Conservation (phyloP, 768 basidiomycete genomes). For the Boletus fagicola region DNA sequence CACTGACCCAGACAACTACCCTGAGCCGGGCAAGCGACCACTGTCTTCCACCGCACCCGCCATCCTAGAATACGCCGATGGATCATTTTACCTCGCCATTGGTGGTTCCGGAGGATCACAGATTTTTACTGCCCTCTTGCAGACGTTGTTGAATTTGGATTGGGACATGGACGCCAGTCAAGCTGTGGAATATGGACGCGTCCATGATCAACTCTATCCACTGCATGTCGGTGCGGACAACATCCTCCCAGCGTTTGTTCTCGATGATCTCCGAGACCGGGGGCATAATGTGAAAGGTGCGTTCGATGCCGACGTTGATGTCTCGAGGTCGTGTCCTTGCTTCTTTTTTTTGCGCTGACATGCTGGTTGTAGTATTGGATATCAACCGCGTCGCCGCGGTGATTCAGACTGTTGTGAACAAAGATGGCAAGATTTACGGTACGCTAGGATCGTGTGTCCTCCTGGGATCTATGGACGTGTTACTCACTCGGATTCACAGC, state of each 20-base stretch:
- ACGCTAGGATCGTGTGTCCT: slow-evolving; percentile 22
- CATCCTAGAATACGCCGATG: slow-evolving; percentile 75
- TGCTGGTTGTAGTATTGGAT: slow-evolving; percentile 48
- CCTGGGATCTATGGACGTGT: not conserved
- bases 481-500: slow-evolving; percentile 41
- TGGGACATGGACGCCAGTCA: slow-evolving; percentile 78
- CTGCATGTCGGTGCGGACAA: slow-evolving; percentile 56
- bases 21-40: slow-evolving; percentile 83
- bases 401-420: slow-evolving; percentile 60
- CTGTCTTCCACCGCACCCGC: slow-evolving; percentile 81
- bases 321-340: not conserved
- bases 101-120: slow-evolving; percentile 89
- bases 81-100: slow-evolving; percentile 66
- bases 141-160: slow-evolving; percentile 70
- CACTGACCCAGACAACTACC: slow-evolving; percentile 70
- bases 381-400: slow-evolving; percentile 73
- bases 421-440: slow-evolving; percentile 64
- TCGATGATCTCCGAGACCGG: slow-evolving; percentile 52
- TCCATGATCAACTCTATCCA: slow-evolving; percentile 89
- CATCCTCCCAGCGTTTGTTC: slow-evolving; percentile 52
- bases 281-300: slow-evolving; percentile 75
- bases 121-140: slow-evolving; percentile 79
- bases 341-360: not conserved
- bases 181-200: slow-evolving; percentile 80
- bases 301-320: slow-evolving; percentile 12